Percentiles rank a stretch among this genome's conserved stretches.
Conservation (phyloP, 2,329 filamentous ascomycete species). For the Periconia sp. region DNA sequence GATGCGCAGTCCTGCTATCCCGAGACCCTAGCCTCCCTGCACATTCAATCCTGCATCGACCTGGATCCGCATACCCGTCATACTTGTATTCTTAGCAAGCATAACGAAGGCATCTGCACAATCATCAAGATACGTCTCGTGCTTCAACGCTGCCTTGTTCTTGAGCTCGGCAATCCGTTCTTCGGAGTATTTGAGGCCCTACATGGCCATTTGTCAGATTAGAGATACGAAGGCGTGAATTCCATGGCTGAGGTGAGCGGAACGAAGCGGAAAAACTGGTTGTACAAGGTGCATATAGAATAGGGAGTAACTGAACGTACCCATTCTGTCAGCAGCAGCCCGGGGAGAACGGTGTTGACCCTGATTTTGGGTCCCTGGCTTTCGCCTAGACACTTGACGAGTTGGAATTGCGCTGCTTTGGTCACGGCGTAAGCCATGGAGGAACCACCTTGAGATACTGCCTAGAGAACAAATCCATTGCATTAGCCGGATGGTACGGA, state of each 20-base stretch:
- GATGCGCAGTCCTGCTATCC: not conserved
- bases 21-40: conserved; percentile 17
- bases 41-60: conserved; percentile 42
- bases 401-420: conserved; percentile 71
- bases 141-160: conserved; percentile 62
- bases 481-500: too few species aligned
- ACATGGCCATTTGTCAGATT: not conserved
- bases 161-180: conserved; percentile 59
- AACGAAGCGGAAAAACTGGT: not conserved
- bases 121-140: conserved; percentile 56
- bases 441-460: conserved; percentile 54
- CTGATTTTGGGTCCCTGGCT: conserved; percentile 65
- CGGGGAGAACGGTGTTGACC: conserved; percentile 67
- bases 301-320: conserved; percentile 12
- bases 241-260: not conserved
- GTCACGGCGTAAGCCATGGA: conserved; percentile 74
- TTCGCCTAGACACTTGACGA: conserved; percentile 66
- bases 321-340: conserved; percentile 62
- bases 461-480: conserved; percentile 32
- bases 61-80: conserved; percentile 51
- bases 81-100: conserved; percentile 56
- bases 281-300: not conserved
- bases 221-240: not conserved
- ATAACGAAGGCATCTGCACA: conserved; percentile 59
- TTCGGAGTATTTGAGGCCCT: conserved; percentile 59